Evolutionary conservation across 768 basidiomycete genomes (phyloP), one percentile per base, ranked within the genome.

Genomic region (Paxillus ammoniavirescens): DNA sequence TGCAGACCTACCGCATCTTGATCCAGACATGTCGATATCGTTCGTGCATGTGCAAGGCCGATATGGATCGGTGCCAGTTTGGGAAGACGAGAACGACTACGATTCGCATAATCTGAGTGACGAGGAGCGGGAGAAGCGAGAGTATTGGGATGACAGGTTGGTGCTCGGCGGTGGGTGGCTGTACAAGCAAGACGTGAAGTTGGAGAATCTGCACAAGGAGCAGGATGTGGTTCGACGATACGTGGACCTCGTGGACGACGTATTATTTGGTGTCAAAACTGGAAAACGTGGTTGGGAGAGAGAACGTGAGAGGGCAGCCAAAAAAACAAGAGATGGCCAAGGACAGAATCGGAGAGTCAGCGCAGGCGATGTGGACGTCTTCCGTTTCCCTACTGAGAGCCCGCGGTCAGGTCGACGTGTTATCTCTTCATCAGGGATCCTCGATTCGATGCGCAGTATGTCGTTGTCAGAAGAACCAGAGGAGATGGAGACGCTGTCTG

Each of bases 81-180:
- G 91, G 91, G 87, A 89, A 56, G 87, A 90, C 55, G 86, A 87
- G 47, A 77, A 82, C 13, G 80, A 70, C 33, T 61, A 67, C 37
- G 64, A 71, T 12, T 66, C 74, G 4, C 75, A 74, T 17, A 75
- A 74, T 31, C 70, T 78, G 42, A 77, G 75, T 56, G 79, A 80
- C 55, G 75, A 75, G 48, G 75, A 77, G 45, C 65, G 64, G 46
- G 80, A 83, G 61, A 86, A 84, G 67, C 77, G 79, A 38, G 87
- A 89, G 57, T 73, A 77, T 15, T 93, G 91, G 91, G 91, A 93
- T 61, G 87, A 92, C 63, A 76, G 83, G 35, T 77, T 93, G 10
- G 84, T 91, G 0, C 75, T 93, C 12, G 87, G 88, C 23, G 85
- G 86, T 28, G 91, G 91, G 5, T 93, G 91, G 89, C 63, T 93